These are phyloP conservation scores for Cutaneotrichosporon cavernicola DNA, from an alignment of 1,284 basidiomycete species.

Conservation along the genomic window DNA sequence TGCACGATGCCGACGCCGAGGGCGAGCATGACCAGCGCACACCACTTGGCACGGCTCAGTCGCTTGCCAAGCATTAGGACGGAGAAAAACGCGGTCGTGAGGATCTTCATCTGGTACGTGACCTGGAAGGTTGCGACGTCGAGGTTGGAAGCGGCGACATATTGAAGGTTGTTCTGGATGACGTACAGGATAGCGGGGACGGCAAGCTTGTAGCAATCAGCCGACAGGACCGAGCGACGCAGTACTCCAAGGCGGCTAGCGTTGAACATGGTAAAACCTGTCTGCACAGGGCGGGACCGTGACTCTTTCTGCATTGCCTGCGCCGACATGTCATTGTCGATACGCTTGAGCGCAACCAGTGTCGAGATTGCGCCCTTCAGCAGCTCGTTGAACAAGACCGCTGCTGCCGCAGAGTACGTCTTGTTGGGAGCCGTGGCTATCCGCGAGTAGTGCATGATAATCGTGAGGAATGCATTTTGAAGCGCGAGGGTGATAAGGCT, in stretches of 20 bases:
- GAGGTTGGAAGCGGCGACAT: slow-evolving; percentile 87
- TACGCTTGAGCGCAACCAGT: slow-evolving; percentile 60
- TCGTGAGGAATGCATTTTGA: slow-evolving; percentile 83
- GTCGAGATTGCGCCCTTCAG: slow-evolving; percentile 86
- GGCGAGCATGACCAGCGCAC: slow-evolving; percentile 77
- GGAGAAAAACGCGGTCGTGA: slow-evolving; percentile 92
- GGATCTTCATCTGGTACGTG: slow-evolving; percentile 96
- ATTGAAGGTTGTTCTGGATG: slow-evolving; percentile 94
- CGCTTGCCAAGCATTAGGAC: slow-evolving; percentile 82
- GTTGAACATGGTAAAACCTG: slow-evolving; percentile 33
- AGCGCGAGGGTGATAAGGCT: slow-evolving; percentile 87
- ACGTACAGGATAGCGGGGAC: slow-evolving; percentile 96
- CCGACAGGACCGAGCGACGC: slow-evolving; percentile 61
- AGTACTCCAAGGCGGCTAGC: slow-evolving; percentile 35
- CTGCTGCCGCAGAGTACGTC: slow-evolving; percentile 81
- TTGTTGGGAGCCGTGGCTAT: slow-evolving; percentile 72
- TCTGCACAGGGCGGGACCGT: slow-evolving; percentile 6
- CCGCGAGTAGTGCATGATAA: slow-evolving; percentile 93
- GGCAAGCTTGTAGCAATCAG: slow-evolving; percentile 93
- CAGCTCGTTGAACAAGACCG: slow-evolving; percentile 88
- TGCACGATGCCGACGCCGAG: slow-evolving; percentile 91
- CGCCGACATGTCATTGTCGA: slow-evolving; percentile 43
- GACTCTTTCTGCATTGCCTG: slow-evolving; percentile 9
- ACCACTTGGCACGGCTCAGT: slow-evolving; percentile 74
- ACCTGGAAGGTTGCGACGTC: slow-evolving; percentile 86